phyloP scores from a whole-genome alignment of 805 yeast species.

The Saccharomyces kudriavzevii region DNA sequence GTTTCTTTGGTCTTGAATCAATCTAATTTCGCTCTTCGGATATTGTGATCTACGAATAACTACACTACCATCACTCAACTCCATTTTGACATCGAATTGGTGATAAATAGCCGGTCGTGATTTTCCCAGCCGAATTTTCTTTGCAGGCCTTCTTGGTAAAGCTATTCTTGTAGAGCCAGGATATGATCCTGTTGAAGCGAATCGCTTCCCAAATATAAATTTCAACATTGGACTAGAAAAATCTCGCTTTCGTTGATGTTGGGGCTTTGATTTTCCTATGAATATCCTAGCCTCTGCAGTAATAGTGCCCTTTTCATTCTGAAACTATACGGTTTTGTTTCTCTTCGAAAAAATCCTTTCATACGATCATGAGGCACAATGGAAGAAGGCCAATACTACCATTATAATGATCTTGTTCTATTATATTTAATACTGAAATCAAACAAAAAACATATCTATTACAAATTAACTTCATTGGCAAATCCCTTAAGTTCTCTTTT shows the following conservation, averaged over 20 bases:
- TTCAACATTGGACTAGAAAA: not conserved
- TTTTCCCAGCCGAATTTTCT: constrained; percentile 66
- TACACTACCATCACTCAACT: constrained; percentile 91
- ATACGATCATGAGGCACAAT: not conserved
- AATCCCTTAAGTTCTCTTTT: constrained; percentile 18
- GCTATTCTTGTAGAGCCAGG: constrained; percentile 19
- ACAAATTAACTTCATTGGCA: constrained; percentile 20
- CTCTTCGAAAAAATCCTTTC: not conserved
- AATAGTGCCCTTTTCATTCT: not conserved
- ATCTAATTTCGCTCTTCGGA: constrained; percentile 78
- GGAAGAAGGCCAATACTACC: not conserved
- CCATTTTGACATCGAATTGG: constrained; percentile 83
- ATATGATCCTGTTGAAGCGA: constrained; percentile 19
- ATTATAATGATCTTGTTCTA: not conserved
- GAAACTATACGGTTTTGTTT: not conserved
- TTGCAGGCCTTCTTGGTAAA: constrained; percentile 48
- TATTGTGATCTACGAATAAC: constrained; percentile 72
- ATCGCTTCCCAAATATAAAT: constrained; percentile 1
- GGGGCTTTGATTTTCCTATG: not conserved
- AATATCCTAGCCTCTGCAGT: not conserved
- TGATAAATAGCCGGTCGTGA: constrained; percentile 91
- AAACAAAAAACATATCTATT: not conserved
- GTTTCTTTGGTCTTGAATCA: constrained; percentile 84
- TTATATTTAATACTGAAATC: not conserved
- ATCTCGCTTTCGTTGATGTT: not conserved